phyloP scores from a whole-genome alignment of 2,329 filamentous ascomycete genomes.

The Diaporthe citrichinensis region DNA sequence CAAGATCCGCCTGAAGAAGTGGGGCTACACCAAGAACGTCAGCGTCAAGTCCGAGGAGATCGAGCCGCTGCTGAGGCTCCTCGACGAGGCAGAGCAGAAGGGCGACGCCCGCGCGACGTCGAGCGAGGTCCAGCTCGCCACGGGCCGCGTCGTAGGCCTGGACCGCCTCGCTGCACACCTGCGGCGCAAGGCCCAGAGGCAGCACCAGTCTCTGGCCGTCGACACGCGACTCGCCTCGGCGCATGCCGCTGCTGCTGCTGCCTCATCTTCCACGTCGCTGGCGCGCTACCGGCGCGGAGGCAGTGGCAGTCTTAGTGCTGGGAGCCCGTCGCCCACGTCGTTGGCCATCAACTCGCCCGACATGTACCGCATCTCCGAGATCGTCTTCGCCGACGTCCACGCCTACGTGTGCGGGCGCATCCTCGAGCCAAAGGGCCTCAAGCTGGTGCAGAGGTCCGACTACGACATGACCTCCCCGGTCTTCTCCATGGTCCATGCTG shows the following conservation, averaged over 20 bases:
- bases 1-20: constrained; percentile 43
- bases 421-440: neutral
- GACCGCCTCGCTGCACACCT: constrained; percentile 41
- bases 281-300: neutral
- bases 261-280: constrained; percentile 2
- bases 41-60: constrained; percentile 41
- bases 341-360: constrained; percentile 32
- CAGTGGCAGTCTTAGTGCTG: too few relatives aligned
- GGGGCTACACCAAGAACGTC: constrained; percentile 43
- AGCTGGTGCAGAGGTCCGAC: constrained; percentile 4
- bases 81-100: constrained; percentile 38
- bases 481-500: constrained; percentile 36
- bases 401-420: constrained; percentile 37
- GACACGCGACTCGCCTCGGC: constrained; percentile 23
- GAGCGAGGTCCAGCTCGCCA: constrained; percentile 39
- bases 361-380: constrained; percentile 37
- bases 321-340: constrained; percentile 34
- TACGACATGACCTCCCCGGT: constrained; percentile 18
- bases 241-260: neutral
- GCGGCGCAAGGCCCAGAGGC: constrained; percentile 37
- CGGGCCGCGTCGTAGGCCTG: constrained; percentile 39
- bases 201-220: constrained; percentile 19
- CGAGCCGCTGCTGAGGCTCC: constrained; percentile 37
- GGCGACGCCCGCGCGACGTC: constrained; percentile 36
- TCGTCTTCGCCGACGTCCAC: constrained; percentile 39